phyloP scores from a whole-genome alignment of 2,329 filamentous ascomycete species.

The Amylocarpus encephaloides region DNA sequence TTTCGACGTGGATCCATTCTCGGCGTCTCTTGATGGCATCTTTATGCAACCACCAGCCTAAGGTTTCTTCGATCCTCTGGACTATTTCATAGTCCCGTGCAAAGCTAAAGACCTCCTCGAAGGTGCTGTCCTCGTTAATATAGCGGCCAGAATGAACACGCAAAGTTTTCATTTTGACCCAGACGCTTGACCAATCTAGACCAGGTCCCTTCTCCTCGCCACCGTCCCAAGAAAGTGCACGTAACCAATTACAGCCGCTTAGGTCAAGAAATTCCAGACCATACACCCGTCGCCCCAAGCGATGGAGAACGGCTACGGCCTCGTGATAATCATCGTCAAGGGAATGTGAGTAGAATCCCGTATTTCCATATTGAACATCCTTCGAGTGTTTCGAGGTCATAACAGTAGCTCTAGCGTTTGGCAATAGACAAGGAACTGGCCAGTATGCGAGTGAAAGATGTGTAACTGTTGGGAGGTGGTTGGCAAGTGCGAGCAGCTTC shows the following conservation, averaged over 20 bases:
- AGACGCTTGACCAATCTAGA: constrained; percentile 25
- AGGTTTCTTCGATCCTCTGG: no score
- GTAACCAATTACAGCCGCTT: constrained; percentile 52
- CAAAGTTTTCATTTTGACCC: constrained; percentile 20
- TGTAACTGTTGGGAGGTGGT: constrained; percentile 48
- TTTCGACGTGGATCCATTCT: no score
- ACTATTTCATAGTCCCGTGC: no score
- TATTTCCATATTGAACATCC: constrained; percentile 46
- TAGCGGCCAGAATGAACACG: constrained; percentile 14
- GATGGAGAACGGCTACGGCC: constrained; percentile 48
- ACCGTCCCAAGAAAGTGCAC: constrained; percentile 20
- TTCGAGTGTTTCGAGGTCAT: constrained; percentile 39
- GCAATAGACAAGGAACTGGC: constrained; percentile 54
- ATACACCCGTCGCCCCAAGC: constrained; percentile 49
- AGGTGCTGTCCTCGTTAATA: constrained; percentile 8
- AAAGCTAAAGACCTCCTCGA: no score
- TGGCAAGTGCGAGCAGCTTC: constrained; percentile 48
- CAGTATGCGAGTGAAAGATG: constrained; percentile 57
- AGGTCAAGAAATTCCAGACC: constrained; percentile 55
- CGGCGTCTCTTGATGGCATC: no score
- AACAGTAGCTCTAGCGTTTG: constrained; percentile 44
- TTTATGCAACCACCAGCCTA: no score
- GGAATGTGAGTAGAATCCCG: constrained; percentile 50
- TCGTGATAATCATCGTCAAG: constrained; percentile 55
- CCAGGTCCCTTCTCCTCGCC: constrained; percentile 12